Evolutionary conservation across 306 rosid species (phyloP).

Genomic region (Biancaea sappan): DNA sequence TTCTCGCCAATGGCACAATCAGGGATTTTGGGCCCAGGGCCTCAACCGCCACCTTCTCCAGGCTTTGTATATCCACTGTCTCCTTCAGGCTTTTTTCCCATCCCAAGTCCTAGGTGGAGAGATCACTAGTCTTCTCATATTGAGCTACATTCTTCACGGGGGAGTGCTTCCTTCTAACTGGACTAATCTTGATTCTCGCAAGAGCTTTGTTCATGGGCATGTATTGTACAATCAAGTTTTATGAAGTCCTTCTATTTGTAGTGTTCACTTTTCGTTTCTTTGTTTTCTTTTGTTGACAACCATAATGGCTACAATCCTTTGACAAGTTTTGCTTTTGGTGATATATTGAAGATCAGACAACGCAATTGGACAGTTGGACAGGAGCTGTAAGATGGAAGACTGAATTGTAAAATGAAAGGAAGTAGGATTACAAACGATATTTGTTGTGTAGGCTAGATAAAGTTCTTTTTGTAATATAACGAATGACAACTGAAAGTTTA

Average conservation of each 20-base stretch:
- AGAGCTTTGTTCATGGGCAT: slow-evolving; percentile 30
- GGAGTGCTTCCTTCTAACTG: slow-evolving; percentile 40
- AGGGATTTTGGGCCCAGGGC: slow-evolving; percentile 93
- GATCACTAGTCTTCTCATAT: slow-evolving; percentile 46
- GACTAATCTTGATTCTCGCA: slow-evolving; percentile 36
- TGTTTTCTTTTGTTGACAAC: slow-evolving; percentile 41
- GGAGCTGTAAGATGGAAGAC: slow-evolving; percentile 60
- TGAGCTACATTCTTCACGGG: slow-evolving; percentile 36
- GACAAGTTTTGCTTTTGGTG: slow-evolving; percentile 56
- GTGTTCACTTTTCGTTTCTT: slow-evolving; percentile 44
- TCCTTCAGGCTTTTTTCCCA: slow-evolving; percentile 77
- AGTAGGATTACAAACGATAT: slow-evolving; percentile 54
- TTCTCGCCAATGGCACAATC: slow-evolving; percentile 74
- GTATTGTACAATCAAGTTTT: slow-evolving; percentile 52
- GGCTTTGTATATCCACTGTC: slow-evolving; percentile 76
- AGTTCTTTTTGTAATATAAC: slow-evolving; percentile 55
- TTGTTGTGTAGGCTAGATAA: slow-evolving; percentile 50
- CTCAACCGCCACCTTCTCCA: slow-evolving; percentile 86
- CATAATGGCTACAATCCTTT: slow-evolving; percentile 50
- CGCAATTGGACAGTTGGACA: slow-evolving; percentile 54
- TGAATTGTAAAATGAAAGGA: slow-evolving; percentile 61
- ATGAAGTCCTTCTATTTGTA: slow-evolving; percentile 39
- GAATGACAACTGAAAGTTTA: slow-evolving; percentile 40
- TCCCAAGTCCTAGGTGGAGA: slow-evolving; percentile 92
- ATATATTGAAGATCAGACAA: slow-evolving; percentile 49